phyloP scores from a whole-genome alignment of 331 rosid species.

The Malus hybrid region DNA sequence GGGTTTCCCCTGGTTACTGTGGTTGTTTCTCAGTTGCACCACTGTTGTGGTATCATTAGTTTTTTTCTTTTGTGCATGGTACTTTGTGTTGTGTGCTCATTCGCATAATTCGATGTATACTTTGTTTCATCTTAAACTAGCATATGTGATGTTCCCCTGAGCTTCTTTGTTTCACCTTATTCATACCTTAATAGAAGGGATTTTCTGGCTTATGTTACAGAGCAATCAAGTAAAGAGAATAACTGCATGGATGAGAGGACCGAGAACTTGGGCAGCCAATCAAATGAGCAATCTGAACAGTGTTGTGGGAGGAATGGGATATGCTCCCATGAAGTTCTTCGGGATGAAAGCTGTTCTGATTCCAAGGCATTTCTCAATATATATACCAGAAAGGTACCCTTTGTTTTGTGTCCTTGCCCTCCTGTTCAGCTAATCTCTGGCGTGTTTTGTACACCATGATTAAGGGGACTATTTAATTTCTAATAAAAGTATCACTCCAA shows the following conservation, averaged over 20 bases:
- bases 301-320: constrained; percentile 76
- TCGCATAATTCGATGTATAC: background rate
- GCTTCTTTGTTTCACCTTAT: background rate
- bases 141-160: background rate
- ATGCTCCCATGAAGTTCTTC: constrained; percentile 85
- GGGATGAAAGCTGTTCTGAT: constrained; percentile 43
- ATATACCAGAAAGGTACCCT: constrained; percentile 50
- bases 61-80: background rate
- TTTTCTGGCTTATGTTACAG: constrained; percentile 34
- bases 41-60: background rate
- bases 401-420: background rate
- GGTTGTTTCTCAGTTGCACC: background rate
- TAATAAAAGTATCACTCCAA: background rate
- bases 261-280: constrained; percentile 24
- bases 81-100: background rate
- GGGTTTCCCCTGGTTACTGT: background rate
- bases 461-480: background rate
- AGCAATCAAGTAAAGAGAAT: constrained; percentile 32
- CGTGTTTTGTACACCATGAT: background rate
- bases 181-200: background rate
- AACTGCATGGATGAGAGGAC: constrained; percentile 20
- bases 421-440: constrained; percentile 1
- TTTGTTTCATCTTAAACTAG: background rate
- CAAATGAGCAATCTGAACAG: constrained; percentile 30
- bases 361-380: constrained; percentile 31